Evolutionary conservation across 805 yeast genomes (phyloP).

Genomic region (Ogataea henricii): DNA sequence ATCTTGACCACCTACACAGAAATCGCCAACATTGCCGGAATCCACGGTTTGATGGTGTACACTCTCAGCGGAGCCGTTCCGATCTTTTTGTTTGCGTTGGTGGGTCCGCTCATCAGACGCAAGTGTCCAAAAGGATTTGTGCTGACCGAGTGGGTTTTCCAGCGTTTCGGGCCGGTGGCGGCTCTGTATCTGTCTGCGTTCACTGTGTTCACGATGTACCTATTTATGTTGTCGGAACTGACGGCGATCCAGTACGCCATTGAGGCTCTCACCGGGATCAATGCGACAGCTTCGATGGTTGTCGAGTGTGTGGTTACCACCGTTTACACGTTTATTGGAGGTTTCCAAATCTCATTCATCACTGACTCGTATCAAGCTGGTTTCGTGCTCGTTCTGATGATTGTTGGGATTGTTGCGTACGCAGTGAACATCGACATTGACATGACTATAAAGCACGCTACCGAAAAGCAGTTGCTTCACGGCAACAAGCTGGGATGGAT

Average conservation of each 20-base stretch:
- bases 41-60: conserved; percentile 85
- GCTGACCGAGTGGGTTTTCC: conserved; percentile 91
- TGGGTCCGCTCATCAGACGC: conserved; percentile 79
- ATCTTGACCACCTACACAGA: conserved; percentile 82
- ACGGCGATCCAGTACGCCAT: conserved; percentile 79
- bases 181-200: conserved; percentile 77
- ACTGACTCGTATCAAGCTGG: conserved; percentile 88
- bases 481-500: conserved; percentile 85
- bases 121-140: conserved; percentile 90
- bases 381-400: conserved; percentile 62
- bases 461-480: conserved; percentile 63
- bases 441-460: conserved; percentile 59
- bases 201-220: conserved; percentile 80
- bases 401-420: conserved; percentile 77
- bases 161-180: conserved; percentile 71
- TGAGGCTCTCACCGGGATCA: conserved; percentile 72
- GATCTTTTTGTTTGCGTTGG: conserved; percentile 74
- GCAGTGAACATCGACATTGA: conserved; percentile 69
- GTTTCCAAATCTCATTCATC: conserved; percentile 82
- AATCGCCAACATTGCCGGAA: conserved; percentile 81
- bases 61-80: conserved; percentile 81
- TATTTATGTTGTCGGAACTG: conserved; percentile 86
- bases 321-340: conserved; percentile 85
- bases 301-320: conserved; percentile 87
- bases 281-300: conserved; percentile 78